Evolutionary conservation across 2,329 filamentous ascomycete species (phyloP), one percentile per base, ranked within the genome.

Genomic region (Talaromyces sp.): DNA sequence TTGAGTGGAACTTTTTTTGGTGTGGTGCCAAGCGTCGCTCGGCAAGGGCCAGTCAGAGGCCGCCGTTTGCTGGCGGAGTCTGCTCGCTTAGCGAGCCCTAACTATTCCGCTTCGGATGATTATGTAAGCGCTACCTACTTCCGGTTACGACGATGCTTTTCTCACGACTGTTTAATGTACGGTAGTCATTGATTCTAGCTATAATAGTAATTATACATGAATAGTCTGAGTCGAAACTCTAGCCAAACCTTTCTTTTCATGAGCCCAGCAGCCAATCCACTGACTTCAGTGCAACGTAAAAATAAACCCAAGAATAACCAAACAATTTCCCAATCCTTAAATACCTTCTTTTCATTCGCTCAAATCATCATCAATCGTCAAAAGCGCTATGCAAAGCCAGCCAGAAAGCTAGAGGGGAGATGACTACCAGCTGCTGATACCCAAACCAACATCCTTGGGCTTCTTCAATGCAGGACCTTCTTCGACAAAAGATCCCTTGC

Each of bases 401-500:
- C 14, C 14, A 3, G 9, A 58, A n/a, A 67, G 68, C 67, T 74
- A 74, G 72, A 68, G 64, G 67, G 64, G 68, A 63, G 66, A 69
- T 43, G 72, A 68, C 68, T 68, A 66, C 72, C 71, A 79, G 60
- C 73, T 77, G 57, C 82, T 82, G 74, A 87, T 87, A 59, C 86
- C 85, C 60, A 88, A 75, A 63, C 85, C 86, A 73, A 87, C 79
- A 65, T 79, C 72, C 68, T 83, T 82, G 33, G 81, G 75, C 71
- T 83, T 84, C 76, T 88, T 88, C 14, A 77, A 72, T 45, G 72
- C 68, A 22, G 71, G 68, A 70, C 76, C 76, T 47, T 68, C 70
- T 31, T 76, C 74, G 6, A 74, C 74, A 68, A 73, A 75, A 68
- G 72, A 77, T 64, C 72, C 75, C 70, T 79, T 79, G 66, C 79